Evolutionary conservation across 352 stramenopile species (phyloP).

Genomic region (Globisporangium cederbergense): DNA sequence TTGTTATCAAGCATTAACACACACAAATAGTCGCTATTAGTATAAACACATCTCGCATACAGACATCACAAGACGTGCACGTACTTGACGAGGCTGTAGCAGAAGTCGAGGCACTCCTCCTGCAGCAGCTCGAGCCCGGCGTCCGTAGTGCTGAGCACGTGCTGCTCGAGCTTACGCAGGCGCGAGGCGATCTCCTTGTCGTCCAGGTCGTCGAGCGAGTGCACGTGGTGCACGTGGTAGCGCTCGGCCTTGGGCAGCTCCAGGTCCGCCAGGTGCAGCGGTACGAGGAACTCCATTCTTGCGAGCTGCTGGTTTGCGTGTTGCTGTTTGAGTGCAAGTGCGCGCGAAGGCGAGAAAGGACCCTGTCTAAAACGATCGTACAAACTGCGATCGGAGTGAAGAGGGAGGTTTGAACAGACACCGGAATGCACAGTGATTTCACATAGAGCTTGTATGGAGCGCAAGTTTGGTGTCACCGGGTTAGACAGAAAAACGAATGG

Average conservation of each 20-base stretch:
- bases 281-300: conserved; percentile 72
- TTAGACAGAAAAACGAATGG: neutral
- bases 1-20: neutral
- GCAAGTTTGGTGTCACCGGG: neutral
- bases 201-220: conserved; percentile 48
- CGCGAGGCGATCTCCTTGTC: conserved; percentile 40
- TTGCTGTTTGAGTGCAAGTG: conserved; percentile 7
- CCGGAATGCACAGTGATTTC: neutral
- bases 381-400: neutral
- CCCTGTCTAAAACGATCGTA: conserved; percentile 5
- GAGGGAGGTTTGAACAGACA: neutral
- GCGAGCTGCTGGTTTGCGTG: neutral
- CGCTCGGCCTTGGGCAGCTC: conserved; percentile 66
- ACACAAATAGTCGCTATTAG: neutral
- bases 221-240: conserved; percentile 64
- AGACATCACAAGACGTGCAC: conserved; percentile 3
- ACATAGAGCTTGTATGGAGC: neutral
- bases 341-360: conserved; percentile 7
- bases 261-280: conserved; percentile 69
- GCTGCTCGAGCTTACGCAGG: conserved; percentile 46
- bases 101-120: conserved; percentile 61
- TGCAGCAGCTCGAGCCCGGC: conserved; percentile 50
- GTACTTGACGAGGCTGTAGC: conserved; percentile 75
- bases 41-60: neutral
- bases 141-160: conserved; percentile 54